Percentiles rank a stretch among this genome's conserved stretches.
These are phyloP conservation scores for Backusella tuberculispora DNA, from an alignment of 192 early-diverging fungal species.

Conservation along the genomic window DNA sequence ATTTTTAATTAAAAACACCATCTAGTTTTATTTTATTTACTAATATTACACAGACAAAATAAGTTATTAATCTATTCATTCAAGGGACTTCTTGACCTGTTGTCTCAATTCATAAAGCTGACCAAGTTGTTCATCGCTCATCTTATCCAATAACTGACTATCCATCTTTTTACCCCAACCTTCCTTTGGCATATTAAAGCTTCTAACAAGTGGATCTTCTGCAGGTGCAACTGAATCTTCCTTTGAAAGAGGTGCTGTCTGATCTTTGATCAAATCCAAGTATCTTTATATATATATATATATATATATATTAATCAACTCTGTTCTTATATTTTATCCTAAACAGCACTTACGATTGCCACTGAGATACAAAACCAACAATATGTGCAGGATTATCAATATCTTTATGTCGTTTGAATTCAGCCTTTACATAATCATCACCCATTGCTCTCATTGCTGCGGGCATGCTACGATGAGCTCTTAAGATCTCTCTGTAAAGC, in stretches of 20 bases:
- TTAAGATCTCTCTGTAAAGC: constrained; percentile 59
- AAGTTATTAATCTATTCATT: constrained; percentile 15
- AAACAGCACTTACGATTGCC: constrained; percentile 48
- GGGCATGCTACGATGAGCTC: constrained; percentile 53
- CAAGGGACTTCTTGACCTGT: constrained; percentile 41
- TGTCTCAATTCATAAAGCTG: constrained; percentile 58
- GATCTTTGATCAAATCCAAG: constrained; percentile 26
- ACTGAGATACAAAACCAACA: constrained; percentile 60
- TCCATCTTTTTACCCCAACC: constrained; percentile 48
- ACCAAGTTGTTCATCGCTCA: constrained; percentile 62
- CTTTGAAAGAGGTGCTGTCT: constrained; percentile 29
- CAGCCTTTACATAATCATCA: constrained; percentile 64
- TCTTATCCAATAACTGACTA: constrained; percentile 46
- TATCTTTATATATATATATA: constrained; percentile 28
- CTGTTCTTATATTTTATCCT: background rate
- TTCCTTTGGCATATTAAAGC: constrained; percentile 22
- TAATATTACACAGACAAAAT: background rate
- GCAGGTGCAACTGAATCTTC: constrained; percentile 11
- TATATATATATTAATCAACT: background rate
- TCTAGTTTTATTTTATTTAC: background rate
- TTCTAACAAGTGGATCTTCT: constrained; percentile 22
- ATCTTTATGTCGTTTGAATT: constrained; percentile 59
- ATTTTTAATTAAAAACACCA: too few relatives aligned
- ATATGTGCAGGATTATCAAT: constrained; percentile 60
- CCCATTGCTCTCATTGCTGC: constrained; percentile 55